Percentiles rank a stretch among this genome's conserved stretches.
These are phyloP conservation scores for Halophytophthora polymorphica DNA, from an alignment of 352 stramenopile genomes.

Conservation along the genomic window DNA sequence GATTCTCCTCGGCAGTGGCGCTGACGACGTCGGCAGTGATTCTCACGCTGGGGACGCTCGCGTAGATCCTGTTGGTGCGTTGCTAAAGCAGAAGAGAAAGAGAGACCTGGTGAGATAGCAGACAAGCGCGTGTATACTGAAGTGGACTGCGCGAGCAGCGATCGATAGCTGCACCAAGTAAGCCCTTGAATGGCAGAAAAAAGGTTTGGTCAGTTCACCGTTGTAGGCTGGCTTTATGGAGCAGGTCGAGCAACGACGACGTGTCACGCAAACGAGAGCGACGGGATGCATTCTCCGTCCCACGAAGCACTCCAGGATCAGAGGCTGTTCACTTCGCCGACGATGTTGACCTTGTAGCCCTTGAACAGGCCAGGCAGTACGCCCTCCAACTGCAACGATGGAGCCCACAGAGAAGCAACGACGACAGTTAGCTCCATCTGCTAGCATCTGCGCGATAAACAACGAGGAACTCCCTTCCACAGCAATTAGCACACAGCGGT, in stretches of 20 bases:
- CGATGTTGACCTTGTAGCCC: conserved; percentile 77
- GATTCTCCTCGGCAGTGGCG: conserved; percentile 2
- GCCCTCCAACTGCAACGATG: conserved; percentile 42
- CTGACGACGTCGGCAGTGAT: conserved; percentile 19
- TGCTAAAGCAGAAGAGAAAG: not conserved
- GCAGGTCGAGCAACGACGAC: no score
- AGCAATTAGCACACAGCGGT: not conserved
- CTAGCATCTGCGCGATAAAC: not conserved
- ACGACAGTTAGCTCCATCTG: not conserved
- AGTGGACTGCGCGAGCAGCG: conserved; percentile 11
- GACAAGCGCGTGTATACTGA: conserved; percentile 9
- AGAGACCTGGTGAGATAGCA: not conserved
- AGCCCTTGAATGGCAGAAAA: no score
- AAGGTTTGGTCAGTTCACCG: no score
- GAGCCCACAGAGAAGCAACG: not conserved
- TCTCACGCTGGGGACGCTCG: conserved; percentile 8
- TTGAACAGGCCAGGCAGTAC: conserved; percentile 66
- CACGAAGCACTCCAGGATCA: conserved; percentile 17
- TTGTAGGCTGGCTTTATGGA: no score
- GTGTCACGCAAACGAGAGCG: no score
- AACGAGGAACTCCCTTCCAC: conserved; percentile 6
- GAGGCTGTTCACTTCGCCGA: conserved; percentile 77
- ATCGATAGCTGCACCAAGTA: not conserved
- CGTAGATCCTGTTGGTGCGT: conserved; percentile 8
- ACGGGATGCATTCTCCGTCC: no score